Conservation (phyloP, 2,329 filamentous ascomycete genomes). For the Claviceps maximensis region DNA sequence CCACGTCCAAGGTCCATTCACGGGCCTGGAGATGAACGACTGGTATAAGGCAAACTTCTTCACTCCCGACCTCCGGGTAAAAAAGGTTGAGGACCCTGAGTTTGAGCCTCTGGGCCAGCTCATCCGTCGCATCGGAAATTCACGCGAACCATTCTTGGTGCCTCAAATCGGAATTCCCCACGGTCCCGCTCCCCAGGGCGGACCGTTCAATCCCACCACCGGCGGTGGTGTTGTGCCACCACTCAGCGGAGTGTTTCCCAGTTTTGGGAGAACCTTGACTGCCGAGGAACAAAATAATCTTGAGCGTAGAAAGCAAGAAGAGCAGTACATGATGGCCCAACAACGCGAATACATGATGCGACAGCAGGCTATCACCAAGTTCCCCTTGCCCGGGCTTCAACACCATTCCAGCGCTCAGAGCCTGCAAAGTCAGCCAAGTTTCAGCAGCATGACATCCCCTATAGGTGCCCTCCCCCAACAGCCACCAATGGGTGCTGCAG, state of each 20-base stretch:
- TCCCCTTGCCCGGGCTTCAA: slow-evolving; percentile 57
- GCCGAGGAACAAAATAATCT: slow-evolving; percentile 97
- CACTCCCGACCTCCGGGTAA: slow-evolving; percentile 83
- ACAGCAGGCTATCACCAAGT: slow-evolving; percentile 66
- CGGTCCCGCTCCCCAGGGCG: slow-evolving; percentile 49
- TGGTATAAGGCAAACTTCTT: slow-evolving; percentile 99
- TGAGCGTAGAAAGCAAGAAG: slow-evolving; percentile 92
- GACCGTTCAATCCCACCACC: slow-evolving; percentile 34
- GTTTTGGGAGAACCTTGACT: slow-evolving; percentile 89
- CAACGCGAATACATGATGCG: slow-evolving; percentile 88
- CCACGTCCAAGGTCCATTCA: slow-evolving; percentile 86
- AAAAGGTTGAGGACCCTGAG: slow-evolving; percentile 83
- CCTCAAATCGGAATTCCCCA: slow-evolving; percentile 94
- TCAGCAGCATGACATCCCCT: slow-evolving; percentile 86
- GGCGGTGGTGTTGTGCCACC: slow-evolving; percentile 64
- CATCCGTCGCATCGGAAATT: slow-evolving; percentile 92
- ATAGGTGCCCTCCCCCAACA: slow-evolving; percentile 40
- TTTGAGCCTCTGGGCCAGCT: slow-evolving; percentile 93
- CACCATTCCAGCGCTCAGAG: slow-evolving; percentile 94
- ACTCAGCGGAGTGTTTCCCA: slow-evolving; percentile 85
- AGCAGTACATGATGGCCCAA: slow-evolving; percentile 91
- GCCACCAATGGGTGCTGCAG: slow-evolving; percentile 25
- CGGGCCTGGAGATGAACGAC: slow-evolving; percentile 96
- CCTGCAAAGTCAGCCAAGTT: slow-evolving; percentile 92
- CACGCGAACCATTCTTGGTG: slow-evolving; percentile 90